Evolutionary conservation across 148 eudicot species (phyloP), one percentile per base, ranked within the genome.

Genomic region (Spergularia marina): DNA sequence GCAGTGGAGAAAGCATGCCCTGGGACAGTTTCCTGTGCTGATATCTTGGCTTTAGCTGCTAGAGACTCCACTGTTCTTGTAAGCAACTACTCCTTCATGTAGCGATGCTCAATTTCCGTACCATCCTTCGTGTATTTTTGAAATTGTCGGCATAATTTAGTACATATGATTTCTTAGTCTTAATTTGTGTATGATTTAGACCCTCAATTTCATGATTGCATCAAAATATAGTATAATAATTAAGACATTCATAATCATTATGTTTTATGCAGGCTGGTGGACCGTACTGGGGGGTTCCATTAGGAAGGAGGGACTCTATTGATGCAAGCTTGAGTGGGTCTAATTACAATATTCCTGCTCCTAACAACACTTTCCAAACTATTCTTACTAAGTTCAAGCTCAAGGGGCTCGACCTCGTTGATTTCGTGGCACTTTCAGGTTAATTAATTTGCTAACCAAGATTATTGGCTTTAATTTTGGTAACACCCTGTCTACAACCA

Each of bases 361-460:
- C 98, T 25, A 93, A 91, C 88, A 90, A 83, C 87, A 93, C 98
- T 4, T 93, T 93, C 72, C 90, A 89, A 65, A 87, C 98, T 71
- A 89, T 93, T 72, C 88, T 91, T 63, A 86, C 96, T 62, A 93
- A 89, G 75, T 93, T 91, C 74, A 84, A 91, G 85, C 86, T 83
- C 5, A 76, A 93, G 82, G 93, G 91, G 10, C 89, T 93, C 14
- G 72, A 89, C 83, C 74, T 91, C 40, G 87, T 88, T 70, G 98
- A 93, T 74, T 80, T 87, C n/a, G 98, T 93, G 6, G 91, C 98
- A 10, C 86, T 93, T 25, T 93, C 98, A 10, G 98, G 98, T 93
- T 21, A 51, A 23, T 63, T 30, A 30, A 30, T 30, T 68, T 51
- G 56, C 61, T 13, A 10, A n/a, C 16, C 15, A 47, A 20, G 23